Percentiles rank a stretch among this genome's conserved stretches.
Conservation (phyloP, 306 rosid genomes). For the Urtica urens region DNA sequence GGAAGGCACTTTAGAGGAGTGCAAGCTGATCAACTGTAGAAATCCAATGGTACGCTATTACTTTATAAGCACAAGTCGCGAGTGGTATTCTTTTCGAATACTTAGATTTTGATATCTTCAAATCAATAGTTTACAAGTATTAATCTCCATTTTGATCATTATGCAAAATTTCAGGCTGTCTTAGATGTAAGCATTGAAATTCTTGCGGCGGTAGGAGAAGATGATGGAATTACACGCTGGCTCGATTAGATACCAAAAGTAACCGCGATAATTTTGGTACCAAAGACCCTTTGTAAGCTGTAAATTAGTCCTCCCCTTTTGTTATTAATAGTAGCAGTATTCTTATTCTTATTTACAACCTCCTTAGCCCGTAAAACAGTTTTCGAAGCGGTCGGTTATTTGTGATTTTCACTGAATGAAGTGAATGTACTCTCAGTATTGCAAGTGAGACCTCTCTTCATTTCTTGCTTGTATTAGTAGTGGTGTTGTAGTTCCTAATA, state of each 20-base stretch:
- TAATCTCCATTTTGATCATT: constrained; percentile 8
- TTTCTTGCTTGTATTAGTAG: constrained; percentile 10
- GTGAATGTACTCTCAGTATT: constrained; percentile 16
- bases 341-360: background rate
- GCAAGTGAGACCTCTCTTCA: constrained; percentile 17
- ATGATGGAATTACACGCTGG: constrained; percentile 92
- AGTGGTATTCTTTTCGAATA: too few species aligned
- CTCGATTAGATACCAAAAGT: constrained; percentile 36
- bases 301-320: constrained; percentile 18
- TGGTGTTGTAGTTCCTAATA: background rate
- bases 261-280: constrained; percentile 1
- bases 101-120: too few species aligned
- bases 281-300: constrained; percentile 27
- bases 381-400: constrained; percentile 9
- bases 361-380: constrained; percentile 8
- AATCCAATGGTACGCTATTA: constrained; percentile 56
- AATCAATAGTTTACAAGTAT: too few species aligned
- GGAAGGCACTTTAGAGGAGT: constrained; percentile 79
- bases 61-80: too few species aligned
- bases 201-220: constrained; percentile 71
- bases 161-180: constrained; percentile 55
- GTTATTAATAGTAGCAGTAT: too few species aligned
- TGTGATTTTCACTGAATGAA: constrained; percentile 17
- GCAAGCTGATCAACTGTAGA: constrained; percentile 84
- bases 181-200: constrained; percentile 74